Percentiles rank a stretch among this genome's conserved stretches.
These are phyloP conservation scores for Penicillium soppii DNA, from an alignment of 495 filamentous ascomycete genomes.

Conservation along the genomic window DNA sequence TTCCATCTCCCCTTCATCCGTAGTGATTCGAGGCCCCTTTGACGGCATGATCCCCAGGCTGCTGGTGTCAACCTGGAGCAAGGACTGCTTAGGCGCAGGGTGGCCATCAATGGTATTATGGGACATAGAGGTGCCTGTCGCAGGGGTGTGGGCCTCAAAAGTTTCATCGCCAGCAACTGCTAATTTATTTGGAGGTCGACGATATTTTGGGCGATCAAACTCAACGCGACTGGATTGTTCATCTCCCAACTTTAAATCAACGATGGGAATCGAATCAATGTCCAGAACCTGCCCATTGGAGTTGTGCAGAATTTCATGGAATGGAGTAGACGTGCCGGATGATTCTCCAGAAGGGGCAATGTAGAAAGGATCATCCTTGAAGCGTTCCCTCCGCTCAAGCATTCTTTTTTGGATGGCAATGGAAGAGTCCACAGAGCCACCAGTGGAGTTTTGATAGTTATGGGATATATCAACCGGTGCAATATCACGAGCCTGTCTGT, in stretches of 20 bases:
- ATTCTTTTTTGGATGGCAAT: slow-evolving; percentile 63
- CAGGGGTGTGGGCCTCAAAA: slow-evolving; percentile 29
- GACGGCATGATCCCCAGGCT: slow-evolving; percentile 64
- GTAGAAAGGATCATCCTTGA: slow-evolving; percentile 94
- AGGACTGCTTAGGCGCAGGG: slow-evolving; percentile 47
- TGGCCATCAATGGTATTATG: slow-evolving; percentile 22
- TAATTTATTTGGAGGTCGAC: slow-evolving; percentile 43
- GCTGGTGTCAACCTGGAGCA: slow-evolving; percentile 85
- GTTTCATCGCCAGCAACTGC: slow-evolving; percentile 63
- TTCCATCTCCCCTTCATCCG: slow-evolving; percentile 66
- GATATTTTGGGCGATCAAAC: slow-evolving; percentile 18
- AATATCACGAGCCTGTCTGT: slow-evolving; percentile 30
- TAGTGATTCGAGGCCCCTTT: slow-evolving; percentile 10
- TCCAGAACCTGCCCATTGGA: slow-evolving; percentile 76
- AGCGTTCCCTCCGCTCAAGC: slow-evolving; percentile 69
- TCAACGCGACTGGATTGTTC: slow-evolving; percentile 7
- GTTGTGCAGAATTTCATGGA: slow-evolving; percentile 66
- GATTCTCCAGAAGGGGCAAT: slow-evolving; percentile 58
- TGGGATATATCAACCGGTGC: slow-evolving; percentile 10
- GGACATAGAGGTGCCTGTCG: slow-evolving; percentile 23
- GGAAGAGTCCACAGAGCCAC: slow-evolving; percentile 59
- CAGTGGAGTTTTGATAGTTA: slow-evolving; percentile 65
- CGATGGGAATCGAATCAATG: slow-evolving; percentile 91
- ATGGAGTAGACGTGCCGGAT: slow-evolving; percentile 61
- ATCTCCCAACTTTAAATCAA: slow-evolving; percentile 76